phyloP scores from a whole-genome alignment of 805 yeast species.

The Starmerella floricola region DNA sequence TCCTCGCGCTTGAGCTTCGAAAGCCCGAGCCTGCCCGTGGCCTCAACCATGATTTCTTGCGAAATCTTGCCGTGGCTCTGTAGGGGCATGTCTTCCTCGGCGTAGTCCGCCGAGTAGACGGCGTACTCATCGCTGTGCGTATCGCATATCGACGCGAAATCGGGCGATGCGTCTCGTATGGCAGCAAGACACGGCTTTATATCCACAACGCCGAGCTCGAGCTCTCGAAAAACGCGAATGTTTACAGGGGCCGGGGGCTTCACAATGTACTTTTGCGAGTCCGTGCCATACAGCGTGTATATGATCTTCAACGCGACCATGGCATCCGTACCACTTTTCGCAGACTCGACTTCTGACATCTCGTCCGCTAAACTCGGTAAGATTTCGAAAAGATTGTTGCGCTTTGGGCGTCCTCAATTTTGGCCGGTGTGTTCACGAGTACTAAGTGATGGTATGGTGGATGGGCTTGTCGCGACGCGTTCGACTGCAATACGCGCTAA shows the following conservation, averaged over 20 bases:
- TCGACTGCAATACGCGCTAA: too few species aligned
- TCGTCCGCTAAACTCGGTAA: not conserved
- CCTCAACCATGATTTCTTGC: constrained; percentile 4
- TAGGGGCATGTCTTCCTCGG: constrained; percentile 31
- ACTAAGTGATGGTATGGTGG: too few species aligned
- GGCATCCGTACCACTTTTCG: constrained; percentile 1
- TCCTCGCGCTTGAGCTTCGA: constrained; percentile 10
- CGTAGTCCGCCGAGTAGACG: constrained; percentile 32
- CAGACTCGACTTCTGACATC: constrained; percentile 1
- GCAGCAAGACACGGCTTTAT: constrained; percentile 28
- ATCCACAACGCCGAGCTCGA: constrained; percentile 27
- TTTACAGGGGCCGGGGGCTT: constrained; percentile 21
- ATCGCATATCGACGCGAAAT: constrained; percentile 25
- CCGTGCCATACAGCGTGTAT: constrained; percentile 29
- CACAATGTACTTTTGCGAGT: constrained; percentile 28
- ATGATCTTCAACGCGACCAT: constrained; percentile 28
- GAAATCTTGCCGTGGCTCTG: constrained; percentile 33
- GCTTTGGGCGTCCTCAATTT: too few species aligned
- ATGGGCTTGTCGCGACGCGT: too few species aligned
- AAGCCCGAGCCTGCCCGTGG: constrained; percentile 12
- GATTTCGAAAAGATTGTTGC: too few species aligned
- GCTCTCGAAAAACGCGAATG: constrained; percentile 21
- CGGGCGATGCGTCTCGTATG: constrained; percentile 29
- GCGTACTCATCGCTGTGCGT: constrained; percentile 28
- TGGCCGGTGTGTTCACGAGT: too few species aligned